phyloP scores from a whole-genome alignment of 257 asterid species.

The Solanum neorickii region DNA sequence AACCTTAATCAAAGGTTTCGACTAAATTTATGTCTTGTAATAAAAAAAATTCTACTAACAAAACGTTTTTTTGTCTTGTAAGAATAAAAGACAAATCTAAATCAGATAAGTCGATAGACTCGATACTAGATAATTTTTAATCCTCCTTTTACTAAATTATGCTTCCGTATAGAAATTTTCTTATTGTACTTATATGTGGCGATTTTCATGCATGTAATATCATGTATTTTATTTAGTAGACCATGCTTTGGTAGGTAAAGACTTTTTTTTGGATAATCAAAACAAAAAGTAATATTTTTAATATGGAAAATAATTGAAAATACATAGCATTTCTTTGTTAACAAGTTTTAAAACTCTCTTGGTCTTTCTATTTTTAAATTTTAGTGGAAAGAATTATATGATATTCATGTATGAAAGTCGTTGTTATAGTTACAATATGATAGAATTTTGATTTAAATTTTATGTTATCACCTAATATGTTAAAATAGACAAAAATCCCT shows the following conservation, averaged over 20 bases:
- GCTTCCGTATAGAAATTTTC: neutral
- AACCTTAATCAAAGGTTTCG: neutral
- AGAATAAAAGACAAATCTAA: rapidly evolving
- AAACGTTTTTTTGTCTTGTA: rapidly evolving
- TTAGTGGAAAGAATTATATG: neutral
- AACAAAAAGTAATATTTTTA: neutral
- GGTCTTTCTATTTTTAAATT: neutral
- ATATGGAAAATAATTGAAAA: neutral
- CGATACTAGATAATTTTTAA: neutral
- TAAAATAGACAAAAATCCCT: too few species aligned
- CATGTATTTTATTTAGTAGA: neutral
- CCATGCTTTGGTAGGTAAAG: neutral
- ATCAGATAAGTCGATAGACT: neutral
- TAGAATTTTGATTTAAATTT: neutral
- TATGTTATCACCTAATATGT: neutral
- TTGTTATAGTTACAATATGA: neutral
- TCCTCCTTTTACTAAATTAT: neutral
- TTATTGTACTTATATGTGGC: neutral
- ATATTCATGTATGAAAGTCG: neutral
- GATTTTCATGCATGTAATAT: neutral
- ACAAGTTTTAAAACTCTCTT: neutral
- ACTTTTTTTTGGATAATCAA: neutral
- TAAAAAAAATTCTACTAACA: neutral
- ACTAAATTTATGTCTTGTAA: neutral
- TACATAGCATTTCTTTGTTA: neutral